Percentiles rank a stretch among this genome's conserved stretches.
Conservation (phyloP, 768 basidiomycete species). For the Dioszegia hungarica region DNA sequence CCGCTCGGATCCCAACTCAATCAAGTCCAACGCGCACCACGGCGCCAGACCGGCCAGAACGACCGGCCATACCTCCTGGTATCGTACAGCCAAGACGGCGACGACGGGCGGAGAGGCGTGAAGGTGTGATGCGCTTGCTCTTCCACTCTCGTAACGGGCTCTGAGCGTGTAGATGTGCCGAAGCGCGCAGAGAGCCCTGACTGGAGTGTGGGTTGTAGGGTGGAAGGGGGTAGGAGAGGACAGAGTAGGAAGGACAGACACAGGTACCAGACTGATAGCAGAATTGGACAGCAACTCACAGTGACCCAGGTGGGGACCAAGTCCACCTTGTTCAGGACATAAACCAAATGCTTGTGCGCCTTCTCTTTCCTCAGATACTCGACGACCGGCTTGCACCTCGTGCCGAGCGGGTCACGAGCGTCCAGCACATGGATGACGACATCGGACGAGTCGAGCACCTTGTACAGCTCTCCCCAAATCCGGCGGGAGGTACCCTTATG, state of each 20-base stretch:
- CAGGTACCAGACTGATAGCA: not conserved
- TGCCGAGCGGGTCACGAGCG: constrained; percentile 90
- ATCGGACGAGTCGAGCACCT: constrained; percentile 98
- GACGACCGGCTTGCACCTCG: constrained; percentile 87
- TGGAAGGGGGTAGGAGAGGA: constrained; percentile 6
- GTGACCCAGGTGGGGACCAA: constrained; percentile 98
- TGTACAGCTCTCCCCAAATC: constrained; percentile 97
- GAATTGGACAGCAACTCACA: constrained; percentile 55
- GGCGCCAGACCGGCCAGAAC: constrained; percentile 45
- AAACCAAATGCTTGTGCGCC: constrained; percentile 91
- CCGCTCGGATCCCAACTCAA: constrained; percentile 51
- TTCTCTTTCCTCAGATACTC: constrained; percentile 94
- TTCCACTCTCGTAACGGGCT: constrained; percentile 57
- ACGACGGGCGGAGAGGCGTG: constrained; percentile 25
- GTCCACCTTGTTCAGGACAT: constrained; percentile 97
- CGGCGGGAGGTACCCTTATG: constrained; percentile 90
- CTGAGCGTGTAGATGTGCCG: constrained; percentile 26
- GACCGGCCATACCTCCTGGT: constrained; percentile 8
- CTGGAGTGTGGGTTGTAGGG: constrained; percentile 54
- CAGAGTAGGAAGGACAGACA: constrained; percentile 1
- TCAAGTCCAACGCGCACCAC: constrained; percentile 42
- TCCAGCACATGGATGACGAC: constrained; percentile 92
- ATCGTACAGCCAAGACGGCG: constrained; percentile 26
- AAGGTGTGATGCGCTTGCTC: constrained; percentile 49
- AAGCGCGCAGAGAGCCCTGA: constrained; percentile 49